Evolutionary conservation across 2,329 filamentous ascomycete genomes (phyloP).

Genomic region (Claviceps arundinis): DNA sequence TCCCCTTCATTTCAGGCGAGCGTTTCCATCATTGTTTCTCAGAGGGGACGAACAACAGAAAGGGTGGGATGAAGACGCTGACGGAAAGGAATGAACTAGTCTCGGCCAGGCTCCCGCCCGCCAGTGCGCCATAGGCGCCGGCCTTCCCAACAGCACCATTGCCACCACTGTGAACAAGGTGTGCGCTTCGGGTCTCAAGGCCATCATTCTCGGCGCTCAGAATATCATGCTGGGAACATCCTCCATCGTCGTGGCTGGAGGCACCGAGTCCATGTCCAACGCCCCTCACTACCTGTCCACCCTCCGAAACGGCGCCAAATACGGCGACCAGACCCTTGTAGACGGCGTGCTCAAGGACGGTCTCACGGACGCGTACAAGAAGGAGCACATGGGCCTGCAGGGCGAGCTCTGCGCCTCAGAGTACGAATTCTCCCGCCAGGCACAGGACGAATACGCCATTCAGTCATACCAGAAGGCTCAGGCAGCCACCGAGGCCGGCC

Average conservation of each 20-base stretch:
- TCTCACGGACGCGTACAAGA: constrained; percentile 85
- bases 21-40: no score
- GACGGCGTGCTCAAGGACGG: constrained; percentile 93
- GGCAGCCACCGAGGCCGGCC: constrained; percentile 65
- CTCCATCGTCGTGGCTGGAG: constrained; percentile 83
- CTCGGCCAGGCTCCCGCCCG: constrained; percentile 92
- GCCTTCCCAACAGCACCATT: constrained; percentile 65
- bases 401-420: constrained; percentile 86
- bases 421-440: constrained; percentile 65
- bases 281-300: constrained; percentile 86
- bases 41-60: no score
- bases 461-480: constrained; percentile 89
- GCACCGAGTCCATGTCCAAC: constrained; percentile 98
- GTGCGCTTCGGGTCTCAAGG: constrained; percentile 89
- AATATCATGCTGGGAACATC: constrained; percentile 96
- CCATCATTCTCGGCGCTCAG: constrained; percentile 85
- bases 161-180: constrained; percentile 98
- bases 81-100: constrained; percentile 29
- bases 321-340: constrained; percentile 76
- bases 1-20: not conserved
- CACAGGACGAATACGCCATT: constrained; percentile 94
- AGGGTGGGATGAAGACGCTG: no score
- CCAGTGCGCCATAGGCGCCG: constrained; percentile 83
- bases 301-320: constrained; percentile 81
- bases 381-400: constrained; percentile 92